Evolutionary conservation across 495 filamentous ascomycete species (phyloP), one percentile per base, ranked within the genome.

Genomic region (Hypoxylon subgilvum): DNA sequence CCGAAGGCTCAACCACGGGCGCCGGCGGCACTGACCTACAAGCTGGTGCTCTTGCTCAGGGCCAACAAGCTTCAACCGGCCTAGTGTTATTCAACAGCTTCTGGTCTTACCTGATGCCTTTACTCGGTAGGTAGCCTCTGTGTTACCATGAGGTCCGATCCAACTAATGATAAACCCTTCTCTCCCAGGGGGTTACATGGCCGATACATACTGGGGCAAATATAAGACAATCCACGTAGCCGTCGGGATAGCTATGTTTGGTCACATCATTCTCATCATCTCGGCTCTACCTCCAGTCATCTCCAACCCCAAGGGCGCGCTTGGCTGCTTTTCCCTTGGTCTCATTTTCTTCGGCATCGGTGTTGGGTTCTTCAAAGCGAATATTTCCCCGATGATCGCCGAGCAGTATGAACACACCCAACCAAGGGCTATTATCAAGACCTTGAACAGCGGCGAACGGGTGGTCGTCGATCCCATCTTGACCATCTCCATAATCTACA

Each of bases 41-140:
- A 55, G 82, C 82, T 27, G 89, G 89, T 60, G 89, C 87, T 14
- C 72, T 91, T 19, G 79, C 73, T 27, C 75, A 88, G 72, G 87
- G 88, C 17, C 86, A 89, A 69, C 81, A 80, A 30, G 83, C 82
- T 18, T 84, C 87, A 0, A 85, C 84, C 14, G 82, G 79, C 36
- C 57, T 91, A 45, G 86, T 83, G 9, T 80, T 79, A 56, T 88
- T 91, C 77, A 90, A 89, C 67, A 69, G 77, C 16, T 91, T 92
- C 74, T 91, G 87, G 88, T 79, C 82, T 14, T 92, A 92, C 61
- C 57, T 84, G 22, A 86, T 84, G 69, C 90, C 90, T 8, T 71
- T 91, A 25, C 60, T 82, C 4, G 81, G 80, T 72, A 58, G 52
- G 69, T 39, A 6, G 18, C 17, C 16, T 46, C 32, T 9, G 16